These are phyloP conservation scores for Wickerhamiella siamensis DNA, from an alignment of 805 yeast genomes.

Conservation along the genomic window DNA sequence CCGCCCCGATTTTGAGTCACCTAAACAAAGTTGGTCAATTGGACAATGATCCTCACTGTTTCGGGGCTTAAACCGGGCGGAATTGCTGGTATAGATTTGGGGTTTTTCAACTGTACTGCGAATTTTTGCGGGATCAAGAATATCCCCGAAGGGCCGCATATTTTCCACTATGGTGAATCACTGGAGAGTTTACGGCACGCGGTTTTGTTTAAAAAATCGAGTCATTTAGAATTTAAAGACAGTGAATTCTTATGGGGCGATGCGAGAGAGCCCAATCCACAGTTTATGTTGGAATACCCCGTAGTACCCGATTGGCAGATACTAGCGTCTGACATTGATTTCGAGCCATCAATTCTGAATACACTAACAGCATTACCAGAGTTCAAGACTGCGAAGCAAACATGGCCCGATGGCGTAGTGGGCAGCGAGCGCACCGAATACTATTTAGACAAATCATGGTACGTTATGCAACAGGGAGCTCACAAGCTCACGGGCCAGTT, in stretches of 20 bases:
- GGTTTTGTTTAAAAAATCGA: constrained; percentile 13
- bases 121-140: constrained; percentile 39
- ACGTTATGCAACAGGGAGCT: neutral
- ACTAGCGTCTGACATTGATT: too few relatives aligned
- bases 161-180: constrained; percentile 37
- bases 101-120: constrained; percentile 32
- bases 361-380: neutral
- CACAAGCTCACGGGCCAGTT: neutral
- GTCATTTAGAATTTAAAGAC: neutral
- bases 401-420: neutral
- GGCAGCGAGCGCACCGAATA: neutral
- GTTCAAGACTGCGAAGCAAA: neutral
- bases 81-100: constrained; percentile 35
- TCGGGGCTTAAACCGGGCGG: constrained; percentile 13
- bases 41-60: neutral
- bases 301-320: too few relatives aligned
- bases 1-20: constrained; percentile 4
- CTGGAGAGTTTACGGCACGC: constrained; percentile 31
- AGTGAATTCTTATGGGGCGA: neutral
- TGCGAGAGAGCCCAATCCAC: too few relatives aligned
- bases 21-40: too few relatives aligned
- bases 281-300: too few relatives aligned
- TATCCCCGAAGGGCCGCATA: constrained; percentile 38
- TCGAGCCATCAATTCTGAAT: neutral
- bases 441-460: neutral